Base-by-base conservation (phyloP, 129 eudicot species). In the Helichrysum umbraculigerum region DNA sequence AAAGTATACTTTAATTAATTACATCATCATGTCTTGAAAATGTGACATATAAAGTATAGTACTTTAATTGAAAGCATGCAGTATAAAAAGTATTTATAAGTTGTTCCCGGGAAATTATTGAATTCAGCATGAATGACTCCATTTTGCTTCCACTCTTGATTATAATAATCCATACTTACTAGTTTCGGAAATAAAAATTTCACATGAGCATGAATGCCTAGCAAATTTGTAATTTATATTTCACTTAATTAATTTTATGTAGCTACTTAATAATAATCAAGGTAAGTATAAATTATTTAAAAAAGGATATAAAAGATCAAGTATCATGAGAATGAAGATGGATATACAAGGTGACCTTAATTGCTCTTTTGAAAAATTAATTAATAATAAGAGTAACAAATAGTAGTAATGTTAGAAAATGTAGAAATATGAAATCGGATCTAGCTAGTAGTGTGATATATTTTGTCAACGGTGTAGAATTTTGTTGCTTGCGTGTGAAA, bases 101-200 rank as follows among this genome's bases (percentile, higher is more conserved):
- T 51, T 52, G 29, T n/a, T 71, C 63, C 29, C 6, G 6, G 19
- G 65, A 17, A 25, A 7, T 7, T 29, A 57, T 57, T 32, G 33
- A 41, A 34, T 33, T 71, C 32, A 51, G 6, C 47, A 51, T 71
- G 64, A 12, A 70, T 7, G 28, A 7, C 59, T 6, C 60, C 28
- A 70, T 69, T 28, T 44, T 60, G 66, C 15, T 8, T 60, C 73
- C 59, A 22, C 73, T 47, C 25, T 29, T 42, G 35, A 69, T 42
- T 41, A 4, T 11, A 69, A 69, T 20, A 44, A 10, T 6, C 51
- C n/a, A 69, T 7, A 42, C 37, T 44, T 69, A 14, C 75, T 9
- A 10, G 17, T 16, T 52, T 32, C 52, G n/a, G 19, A 51, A 35
- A 52, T 29, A 29, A 9, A 3, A 30, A 25, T 32, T 0, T 32